Base-by-base conservation (phyloP, 2,329 filamentous ascomycete species). In the Blastomyces gilchristii region DNA sequence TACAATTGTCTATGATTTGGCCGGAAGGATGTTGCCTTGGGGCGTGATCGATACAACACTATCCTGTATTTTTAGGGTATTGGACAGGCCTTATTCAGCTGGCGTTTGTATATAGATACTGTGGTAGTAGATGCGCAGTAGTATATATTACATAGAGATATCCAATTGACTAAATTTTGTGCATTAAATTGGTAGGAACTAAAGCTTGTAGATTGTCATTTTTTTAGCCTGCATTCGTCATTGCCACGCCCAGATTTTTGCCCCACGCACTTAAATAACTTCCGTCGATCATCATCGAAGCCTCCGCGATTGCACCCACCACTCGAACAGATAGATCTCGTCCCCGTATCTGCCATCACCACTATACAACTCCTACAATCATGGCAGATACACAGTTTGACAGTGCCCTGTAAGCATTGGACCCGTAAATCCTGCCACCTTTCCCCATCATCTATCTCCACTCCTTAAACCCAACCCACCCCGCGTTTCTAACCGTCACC, bases 301-400 rank as follows among this genome's bases (percentile, higher is more conserved):
- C 56, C 47, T 34, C 18, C 25, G 37, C 25, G 39, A 43, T 62
- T 18, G 3, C 41, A 47, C 22, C 31, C 28, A 37, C n/a, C 31
- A 12, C 18, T 1, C 8, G 22, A 49, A 49, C 58, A 50, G 25
- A n/a, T 14, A 14, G 31, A 43, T 59, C 41, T 34, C 43, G 34
- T n/a, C 58, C 14, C 43, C 58, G 58, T 49, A 47, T 50, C 28
- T 59, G 43, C 43, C 58, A 50, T 31, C 31, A 22, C 41, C 7
- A n/a, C 43, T 28, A 39, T 61, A 63, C 62, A 57, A 59, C 58
- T 59, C 59, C 60, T 37, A 34, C 68, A 69, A 74, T 63, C 67
- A 78, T 78, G 76, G 76, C 75, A 56, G 79, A 81, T 68, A 73
- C 75, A 68, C 79, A 81, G 72, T 80, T 80, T 66, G 79, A 81